Evolutionary conservation across 2,329 filamentous ascomycete genomes (phyloP).

Genomic region (Onygenales sp.): DNA sequence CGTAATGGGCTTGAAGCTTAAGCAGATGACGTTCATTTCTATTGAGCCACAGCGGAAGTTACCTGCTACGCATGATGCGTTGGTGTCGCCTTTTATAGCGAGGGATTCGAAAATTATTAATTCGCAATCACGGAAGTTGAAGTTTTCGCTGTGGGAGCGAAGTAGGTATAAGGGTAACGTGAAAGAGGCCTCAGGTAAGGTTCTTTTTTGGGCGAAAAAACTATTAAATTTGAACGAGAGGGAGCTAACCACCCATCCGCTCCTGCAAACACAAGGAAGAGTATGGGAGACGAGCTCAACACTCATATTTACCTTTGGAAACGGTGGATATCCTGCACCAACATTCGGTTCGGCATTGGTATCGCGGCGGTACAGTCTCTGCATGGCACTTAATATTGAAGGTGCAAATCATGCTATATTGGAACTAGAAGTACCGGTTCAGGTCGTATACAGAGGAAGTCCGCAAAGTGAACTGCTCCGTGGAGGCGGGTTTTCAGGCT

Average conservation of each 20-base stretch:
- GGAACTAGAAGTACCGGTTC: conserved; percentile 4
- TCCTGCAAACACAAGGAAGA: not conserved
- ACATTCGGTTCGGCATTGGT: conserved; percentile 5
- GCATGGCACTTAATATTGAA: conserved; percentile 3
- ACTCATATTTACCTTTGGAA: not conserved
- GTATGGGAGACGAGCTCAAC: conserved; percentile 3
- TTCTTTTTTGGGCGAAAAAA: not conserved
- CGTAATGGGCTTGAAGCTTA: conserved; percentile 1
- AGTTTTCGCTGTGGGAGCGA: conserved; percentile 3
- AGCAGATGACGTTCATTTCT: conserved; percentile 4
- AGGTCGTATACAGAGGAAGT: conserved; percentile 3
- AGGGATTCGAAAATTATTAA: conserved; percentile 1
- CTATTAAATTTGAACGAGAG: not conserved
- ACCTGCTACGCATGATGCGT: conserved; percentile 2
- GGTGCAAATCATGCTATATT: not conserved
- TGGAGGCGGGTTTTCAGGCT: not conserved
- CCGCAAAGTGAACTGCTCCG: not conserved
- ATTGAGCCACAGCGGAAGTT: conserved; percentile 3
- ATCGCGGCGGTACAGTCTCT: conserved; percentile 6
- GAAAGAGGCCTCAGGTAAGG: not conserved
- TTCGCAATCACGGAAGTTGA: conserved; percentile 3
- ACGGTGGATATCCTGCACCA: conserved; percentile 1
- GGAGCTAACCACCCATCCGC: not conserved
- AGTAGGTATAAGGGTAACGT: not conserved
- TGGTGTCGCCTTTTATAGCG: conserved; percentile 1